A percentile compares a stretch with the other conserved stretches of the same genome.
Conservation (phyloP, 1,139 yeast species). For the Geotrichum carabidarum region DNA sequence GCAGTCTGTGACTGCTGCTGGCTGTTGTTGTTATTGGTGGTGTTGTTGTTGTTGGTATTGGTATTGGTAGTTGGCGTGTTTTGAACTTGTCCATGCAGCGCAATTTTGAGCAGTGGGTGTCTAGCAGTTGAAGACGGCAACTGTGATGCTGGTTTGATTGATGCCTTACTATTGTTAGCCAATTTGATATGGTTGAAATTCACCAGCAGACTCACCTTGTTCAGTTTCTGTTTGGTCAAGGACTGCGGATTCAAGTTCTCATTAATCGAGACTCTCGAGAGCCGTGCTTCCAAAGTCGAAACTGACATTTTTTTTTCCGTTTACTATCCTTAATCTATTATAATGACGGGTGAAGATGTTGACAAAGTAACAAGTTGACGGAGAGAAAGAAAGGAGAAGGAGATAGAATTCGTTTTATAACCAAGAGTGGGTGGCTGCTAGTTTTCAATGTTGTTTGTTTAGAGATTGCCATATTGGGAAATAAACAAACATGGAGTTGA, state of each 20-base stretch:
- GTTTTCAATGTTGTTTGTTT: not conserved
- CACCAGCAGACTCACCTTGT: not conserved
- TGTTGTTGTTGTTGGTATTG: too few relatives aligned
- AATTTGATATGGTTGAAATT: not conserved
- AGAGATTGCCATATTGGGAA: constrained; percentile 5
- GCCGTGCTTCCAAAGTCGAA: constrained; percentile 25
- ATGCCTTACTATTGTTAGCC: not conserved
- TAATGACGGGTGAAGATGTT: not conserved
- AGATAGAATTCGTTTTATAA: not conserved
- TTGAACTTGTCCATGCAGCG: constrained; percentile 31
- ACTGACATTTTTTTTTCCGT: constrained; percentile 23
- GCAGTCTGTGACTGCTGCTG: too few relatives aligned
- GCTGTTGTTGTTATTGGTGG: not conserved
- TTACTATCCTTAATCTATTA: not conserved
- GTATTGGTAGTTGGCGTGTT: constrained; percentile 19
- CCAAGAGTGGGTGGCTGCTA: not conserved
- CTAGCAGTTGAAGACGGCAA: constrained; percentile 10
- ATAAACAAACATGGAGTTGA: constrained; percentile 3
- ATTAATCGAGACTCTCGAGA: constrained; percentile 29
- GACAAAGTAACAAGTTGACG: not conserved
- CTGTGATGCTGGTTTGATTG: not conserved
- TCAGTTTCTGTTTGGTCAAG: constrained; percentile 18
- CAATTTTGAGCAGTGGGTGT: constrained; percentile 32
- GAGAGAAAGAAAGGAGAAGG: not conserved
- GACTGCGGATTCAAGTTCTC: constrained; percentile 26